Base-by-base conservation (phyloP, 2,329 filamentous ascomycete genomes). In the Epichloe elymi region DNA sequence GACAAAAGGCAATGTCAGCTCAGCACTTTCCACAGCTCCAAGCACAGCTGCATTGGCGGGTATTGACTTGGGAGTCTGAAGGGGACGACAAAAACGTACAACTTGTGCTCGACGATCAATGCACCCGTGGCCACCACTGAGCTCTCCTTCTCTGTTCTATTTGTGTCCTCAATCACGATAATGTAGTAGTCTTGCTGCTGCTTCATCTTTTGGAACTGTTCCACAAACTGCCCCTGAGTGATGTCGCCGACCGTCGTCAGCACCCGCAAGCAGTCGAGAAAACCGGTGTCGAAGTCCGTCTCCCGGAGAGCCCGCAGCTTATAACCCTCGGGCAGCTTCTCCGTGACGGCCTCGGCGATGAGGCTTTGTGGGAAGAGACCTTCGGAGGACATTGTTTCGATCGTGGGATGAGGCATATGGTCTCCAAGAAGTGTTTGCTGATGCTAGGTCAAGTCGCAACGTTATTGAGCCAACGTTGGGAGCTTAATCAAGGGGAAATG, bases 211-310 rank as follows among this genome's bases (percentile, higher is more conserved):
- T 89, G 80, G 69, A 87, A 97, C 53, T 88, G 83, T 64, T 85
- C 75, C 59, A 82, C 76, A 74, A 91, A 97, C 54, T 80, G 76
- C 53, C 80, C 78, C 65, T 86, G 78, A 46, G 75, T 78, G 58
- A 96, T 84, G 54, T 96, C 88, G 56, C 93, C 93, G 23, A 97
- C 91, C 7, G 87, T 93, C 2, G 93, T 97, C 61, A 98, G 75
- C 38, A 96, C 89, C 44, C 88, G 82, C 56, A 98, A 74, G 54
- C 93, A 91, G 63, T 95, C 88, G 59, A 98, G 82, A 68, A 95
- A 96, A 56, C 89, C 89, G 36, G 76, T 77, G 51, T 78, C 72
- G 70, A 84, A 95, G 70, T 98, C 93, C 60, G 76, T 77, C 59
- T 80, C 80, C 60, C 84, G 80, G 47, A 97, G 76, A 0, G 91